A percentile compares a stretch with the other conserved stretches of the same genome.
Evolutionary conservation across 148 eudicot genomes (phyloP).

Genomic region (Beta vulgaris): DNA sequence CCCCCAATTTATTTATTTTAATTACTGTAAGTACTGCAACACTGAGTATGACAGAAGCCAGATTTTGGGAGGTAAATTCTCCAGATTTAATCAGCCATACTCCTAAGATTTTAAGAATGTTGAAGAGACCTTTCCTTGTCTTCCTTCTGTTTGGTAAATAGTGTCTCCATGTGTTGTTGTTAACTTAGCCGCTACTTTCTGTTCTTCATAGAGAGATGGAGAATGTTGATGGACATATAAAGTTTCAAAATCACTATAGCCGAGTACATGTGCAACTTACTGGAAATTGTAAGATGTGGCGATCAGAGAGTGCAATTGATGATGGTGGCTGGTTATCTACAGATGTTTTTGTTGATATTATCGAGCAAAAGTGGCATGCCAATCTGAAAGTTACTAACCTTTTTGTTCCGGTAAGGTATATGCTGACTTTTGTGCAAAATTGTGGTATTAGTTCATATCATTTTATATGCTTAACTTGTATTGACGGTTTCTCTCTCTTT

Average conservation of each 20-base stretch:
- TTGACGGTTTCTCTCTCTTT: neutral
- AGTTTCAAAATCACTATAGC: conserved; percentile 85
- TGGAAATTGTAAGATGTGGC: conserved; percentile 94
- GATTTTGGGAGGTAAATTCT: neutral
- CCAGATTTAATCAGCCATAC: neutral
- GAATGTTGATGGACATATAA: conserved; percentile 71
- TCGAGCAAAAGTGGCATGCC: conserved; percentile 97
- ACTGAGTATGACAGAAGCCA: neutral
- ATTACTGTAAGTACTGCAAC: neutral
- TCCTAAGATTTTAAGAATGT: neutral
- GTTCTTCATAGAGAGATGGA: conserved; percentile 77
- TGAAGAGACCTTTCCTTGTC: neutral
- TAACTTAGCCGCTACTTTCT: conserved; percentile 19
- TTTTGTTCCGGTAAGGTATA: conserved; percentile 92
- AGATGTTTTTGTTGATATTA: conserved; percentile 88
- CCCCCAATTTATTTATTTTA: neutral
- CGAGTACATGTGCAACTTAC: conserved; percentile 79
- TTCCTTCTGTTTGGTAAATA: neutral
- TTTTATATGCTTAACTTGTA: conserved; percentile 1
- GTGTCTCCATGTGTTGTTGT: neutral
- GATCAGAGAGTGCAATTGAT: conserved; percentile 52
- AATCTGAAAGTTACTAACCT: conserved; percentile 73
- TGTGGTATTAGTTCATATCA: neutral
- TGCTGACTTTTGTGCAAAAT: neutral
- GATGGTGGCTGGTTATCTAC: conserved; percentile 96